Evolutionary conservation across 2,329 filamentous ascomycete species (phyloP), one percentile per base, ranked within the genome.

Genomic region (Neocatenulostroma microsporum): DNA sequence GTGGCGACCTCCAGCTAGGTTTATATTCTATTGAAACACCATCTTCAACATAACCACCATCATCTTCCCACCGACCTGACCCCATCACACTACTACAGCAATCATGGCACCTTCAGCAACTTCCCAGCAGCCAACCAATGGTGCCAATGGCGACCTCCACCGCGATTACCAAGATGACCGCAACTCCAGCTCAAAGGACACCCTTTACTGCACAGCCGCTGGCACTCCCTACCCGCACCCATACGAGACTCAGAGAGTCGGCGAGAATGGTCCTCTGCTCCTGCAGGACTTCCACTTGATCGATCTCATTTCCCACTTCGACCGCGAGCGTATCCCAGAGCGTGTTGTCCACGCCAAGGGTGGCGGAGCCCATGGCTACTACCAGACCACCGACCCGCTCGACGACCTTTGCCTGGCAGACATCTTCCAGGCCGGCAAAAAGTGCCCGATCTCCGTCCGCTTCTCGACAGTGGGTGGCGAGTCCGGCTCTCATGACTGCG

Each of bases 391-490:
- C 24, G 59, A 69, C 27, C 52, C 63, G 2, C 44, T 69, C 21
- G 65, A 68, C 19, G 67, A 70, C 42, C 51, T 70, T 4, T 66
- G 55, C 36, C 36, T 62, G 34, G 66, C 66, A 25, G 66, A 69
- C 39, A 55, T 70, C 30, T 70, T 70, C 51, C 65, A 73, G 39
- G 67, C 75, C 36, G 82, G 81, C 48, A 84, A 84, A 66, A 75
- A 75, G 58, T 84, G 80, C 31, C 75, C 79, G 12, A 60, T 80
- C 44, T 70, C 80, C 1, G 70, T 73, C 28, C 76, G 83, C 3
- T 85, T 87, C 61, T 85, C 80, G 0, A 87, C 82, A 2, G 82
- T 86, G 4, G 80, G 81, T 54, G 80, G 81, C 41, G 80, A 85
- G 59, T 76, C 75, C 40, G 81, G 81, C 5, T 83, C 78, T 3